Evolutionary conservation across 768 basidiomycete genomes (phyloP).

Genomic region (Lactifluus volemus): DNA sequence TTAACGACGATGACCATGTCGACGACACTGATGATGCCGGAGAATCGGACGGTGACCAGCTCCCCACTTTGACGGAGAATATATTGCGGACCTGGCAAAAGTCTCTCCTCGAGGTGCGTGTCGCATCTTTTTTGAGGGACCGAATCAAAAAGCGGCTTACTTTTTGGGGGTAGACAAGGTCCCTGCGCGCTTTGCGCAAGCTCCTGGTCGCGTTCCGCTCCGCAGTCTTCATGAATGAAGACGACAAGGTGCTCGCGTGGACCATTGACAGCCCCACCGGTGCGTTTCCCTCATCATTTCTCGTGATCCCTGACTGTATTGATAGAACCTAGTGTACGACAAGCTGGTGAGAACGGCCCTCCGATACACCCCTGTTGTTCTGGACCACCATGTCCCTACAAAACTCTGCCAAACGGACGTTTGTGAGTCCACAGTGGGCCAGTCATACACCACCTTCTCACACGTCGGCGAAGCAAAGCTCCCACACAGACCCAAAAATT

Average conservation of each 20-base stretch:
- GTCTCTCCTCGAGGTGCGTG: constrained; percentile 66
- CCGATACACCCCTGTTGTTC: constrained; percentile 82
- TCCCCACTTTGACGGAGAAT: constrained; percentile 56
- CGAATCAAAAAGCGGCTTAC: neutral
- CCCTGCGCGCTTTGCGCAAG: constrained; percentile 74
- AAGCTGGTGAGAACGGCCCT: constrained; percentile 84
- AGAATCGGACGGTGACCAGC: constrained; percentile 34
- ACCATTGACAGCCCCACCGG: constrained; percentile 75
- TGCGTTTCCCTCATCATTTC: constrained; percentile 26
- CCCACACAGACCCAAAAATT: constrained; percentile 75
- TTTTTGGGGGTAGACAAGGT: constrained; percentile 53
- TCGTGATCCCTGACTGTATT: neutral
- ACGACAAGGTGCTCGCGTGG: constrained; percentile 73
- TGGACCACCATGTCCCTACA: constrained; percentile 87
- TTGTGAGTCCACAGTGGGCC: constrained; percentile 45
- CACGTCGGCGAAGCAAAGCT: constrained; percentile 52
- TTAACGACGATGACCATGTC: constrained; percentile 29
- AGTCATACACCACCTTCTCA: neutral
- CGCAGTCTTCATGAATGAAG: constrained; percentile 85
- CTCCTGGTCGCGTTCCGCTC: constrained; percentile 86
- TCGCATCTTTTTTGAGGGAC: neutral
- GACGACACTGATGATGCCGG: constrained; percentile 38
- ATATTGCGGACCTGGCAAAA: constrained; percentile 82
- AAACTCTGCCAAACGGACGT: constrained; percentile 72
- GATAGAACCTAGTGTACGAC: constrained; percentile 66